Base-by-base conservation (phyloP, 1,139 yeast genomes). In the Saccharomyces hybrid region DNA sequence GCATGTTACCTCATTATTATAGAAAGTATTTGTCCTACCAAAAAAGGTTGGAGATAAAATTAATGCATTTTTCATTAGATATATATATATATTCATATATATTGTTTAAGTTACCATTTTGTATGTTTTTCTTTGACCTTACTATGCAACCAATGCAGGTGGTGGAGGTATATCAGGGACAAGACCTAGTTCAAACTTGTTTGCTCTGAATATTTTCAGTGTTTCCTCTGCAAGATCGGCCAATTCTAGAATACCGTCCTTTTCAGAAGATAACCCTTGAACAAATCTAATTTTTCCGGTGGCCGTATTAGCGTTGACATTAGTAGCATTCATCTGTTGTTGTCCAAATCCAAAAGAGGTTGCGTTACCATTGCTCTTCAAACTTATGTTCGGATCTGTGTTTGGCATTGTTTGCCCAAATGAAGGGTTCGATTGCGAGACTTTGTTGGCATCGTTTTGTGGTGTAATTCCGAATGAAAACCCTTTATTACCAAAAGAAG, bases 81-180 rank as follows among this genome's bases (percentile, higher is more conserved):
- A 41, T 46, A 38, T 41, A 16, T 31, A 19, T 46, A 51, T 25
- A 34, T 34, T 23, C 14, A 44, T 41, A 26, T 38, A 16, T 28
- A 8, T 41, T 13, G 31, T 29, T 19, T 14, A 16, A 13, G 26
- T 9, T 25, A 25, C 19, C 25, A 42, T 26, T 19, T 49, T 31
- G 29, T 13, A 32, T 3, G 23, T 25, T n/a, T 41, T 29, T 29
- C 23, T n/a, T 6, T 19, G 16, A 16, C 46, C n/a, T 42, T 7
- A 13, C 28, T 48, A 55, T 14, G 49, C 53, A 41, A 63, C 58
- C 14, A 67, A 54, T 26, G 60, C 58, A 3, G 52, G 50, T 1
- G 97, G 96, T 1, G 97, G 97, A 1, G 90, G 82, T 1, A 81
- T 64, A 58, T 88, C 97, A 0, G 97, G 97, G 1, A 90, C 81